Percentiles rank a stretch among this genome's conserved stretches.
Conservation (phyloP, 345 rosid genomes). For the Clausena lansium region DNA sequence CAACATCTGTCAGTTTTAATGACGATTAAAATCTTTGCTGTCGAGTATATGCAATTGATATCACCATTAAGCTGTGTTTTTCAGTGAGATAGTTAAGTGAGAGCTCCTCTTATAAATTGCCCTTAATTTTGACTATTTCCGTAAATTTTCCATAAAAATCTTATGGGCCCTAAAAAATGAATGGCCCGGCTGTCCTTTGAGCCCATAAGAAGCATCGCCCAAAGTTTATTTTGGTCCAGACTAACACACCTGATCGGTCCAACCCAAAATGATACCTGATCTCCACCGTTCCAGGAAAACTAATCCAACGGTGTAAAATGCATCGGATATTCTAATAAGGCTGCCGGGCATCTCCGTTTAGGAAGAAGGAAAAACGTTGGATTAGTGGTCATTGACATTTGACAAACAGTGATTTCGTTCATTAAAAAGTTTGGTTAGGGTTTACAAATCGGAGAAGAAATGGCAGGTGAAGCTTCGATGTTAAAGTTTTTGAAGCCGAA, state of each 20-base stretch:
- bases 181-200: not conserved
- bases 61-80: too few species aligned
- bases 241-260: not conserved
- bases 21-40: too few species aligned
- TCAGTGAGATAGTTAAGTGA: too few species aligned
- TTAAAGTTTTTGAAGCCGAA: slow-evolving; percentile 49
- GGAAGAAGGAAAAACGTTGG: not conserved
- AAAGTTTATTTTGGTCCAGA: too few species aligned
- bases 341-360: not conserved
- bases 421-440: slow-evolving; percentile 5
- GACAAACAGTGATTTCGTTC: not conserved
- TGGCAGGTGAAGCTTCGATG: slow-evolving; percentile 47
- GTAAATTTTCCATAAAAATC: too few species aligned
- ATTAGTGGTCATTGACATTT: not conserved
- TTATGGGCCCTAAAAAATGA: too few species aligned
- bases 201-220: not conserved
- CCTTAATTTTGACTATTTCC: too few species aligned
- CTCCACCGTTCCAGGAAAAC: not conserved
- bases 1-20: too few species aligned
- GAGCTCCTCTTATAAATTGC: too few species aligned
- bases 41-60: too few species aligned
- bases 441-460: slow-evolving; percentile 12
- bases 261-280: not conserved
- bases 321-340: not conserved
- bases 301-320: not conserved